A percentile compares a stretch with the other conserved stretches of the same genome.
These are phyloP conservation scores for Wickerhamomyces sydowiorum DNA, from an alignment of 805 yeast genomes.

Conservation along the genomic window DNA sequence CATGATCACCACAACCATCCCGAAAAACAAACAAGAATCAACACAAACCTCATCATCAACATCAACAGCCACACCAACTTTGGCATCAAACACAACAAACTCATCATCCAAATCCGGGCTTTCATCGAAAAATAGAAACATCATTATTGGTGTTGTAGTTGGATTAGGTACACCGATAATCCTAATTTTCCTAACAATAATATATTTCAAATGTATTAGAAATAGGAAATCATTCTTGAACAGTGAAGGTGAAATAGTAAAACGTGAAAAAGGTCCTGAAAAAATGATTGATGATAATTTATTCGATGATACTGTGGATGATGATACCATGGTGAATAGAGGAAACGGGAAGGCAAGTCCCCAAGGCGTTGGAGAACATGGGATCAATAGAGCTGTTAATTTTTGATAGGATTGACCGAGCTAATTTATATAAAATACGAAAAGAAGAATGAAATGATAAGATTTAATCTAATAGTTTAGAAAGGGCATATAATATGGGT, in stretches of 20 bases:
- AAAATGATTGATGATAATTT: conserved; percentile 22
- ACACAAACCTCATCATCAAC: conserved; percentile 26
- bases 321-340: conserved; percentile 1
- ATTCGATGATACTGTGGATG: conserved; percentile 22
- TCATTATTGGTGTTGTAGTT: conserved; percentile 63
- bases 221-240: conserved; percentile 16
- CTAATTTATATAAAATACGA: neutral
- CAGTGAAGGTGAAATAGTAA: conserved; percentile 22
- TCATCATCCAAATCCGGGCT: conserved; percentile 28
- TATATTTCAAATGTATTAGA: conserved; percentile 9
- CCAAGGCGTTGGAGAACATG: neutral
- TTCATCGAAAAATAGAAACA: conserved; percentile 38
- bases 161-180: conserved; percentile 64
- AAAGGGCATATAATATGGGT: too few species aligned
- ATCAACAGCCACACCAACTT: conserved; percentile 19
- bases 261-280: conserved; percentile 11
- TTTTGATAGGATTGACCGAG: neutral
- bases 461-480: too few species aligned
- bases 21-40: conserved; percentile 12
- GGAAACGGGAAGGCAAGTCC: neutral
- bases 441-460: neutral
- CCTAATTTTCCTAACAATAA: conserved; percentile 6
- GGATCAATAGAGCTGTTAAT: neutral
- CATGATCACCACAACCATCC: conserved; percentile 16
- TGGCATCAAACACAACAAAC: conserved; percentile 4